A percentile compares a stretch with the other conserved stretches of the same genome.
Conservation (phyloP, 2,329 filamentous ascomycete genomes). For the Sporothrix protearum region DNA sequence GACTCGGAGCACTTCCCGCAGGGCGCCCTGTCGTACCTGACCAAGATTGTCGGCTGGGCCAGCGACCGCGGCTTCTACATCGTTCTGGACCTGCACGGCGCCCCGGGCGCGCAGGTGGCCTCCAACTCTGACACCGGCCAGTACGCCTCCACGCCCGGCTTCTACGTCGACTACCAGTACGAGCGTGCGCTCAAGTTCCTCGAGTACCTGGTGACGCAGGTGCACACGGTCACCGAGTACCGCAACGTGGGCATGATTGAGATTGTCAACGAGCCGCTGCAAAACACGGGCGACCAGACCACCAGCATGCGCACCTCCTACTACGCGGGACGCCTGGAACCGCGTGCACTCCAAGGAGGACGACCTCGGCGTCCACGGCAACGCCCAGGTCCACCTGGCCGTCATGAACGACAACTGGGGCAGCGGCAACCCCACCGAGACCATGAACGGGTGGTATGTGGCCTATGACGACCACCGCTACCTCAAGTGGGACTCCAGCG, state of each 20-base stretch:
- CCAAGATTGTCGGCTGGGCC: slow-evolving; percentile 47
- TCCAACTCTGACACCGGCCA: slow-evolving; percentile 47
- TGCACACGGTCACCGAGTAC: slow-evolving; percentile 48
- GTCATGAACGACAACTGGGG: slow-evolving; percentile 53
- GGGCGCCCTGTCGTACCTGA: slow-evolving; percentile 46
- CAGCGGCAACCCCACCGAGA: slow-evolving; percentile 50
- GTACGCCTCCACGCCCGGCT: slow-evolving; percentile 41
- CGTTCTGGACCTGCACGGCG: slow-evolving; percentile 52
- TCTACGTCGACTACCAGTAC: slow-evolving; percentile 57
- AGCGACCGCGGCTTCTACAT: slow-evolving; percentile 50
- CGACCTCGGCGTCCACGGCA: slow-evolving; percentile 40
- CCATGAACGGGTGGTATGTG: slow-evolving; percentile 43
- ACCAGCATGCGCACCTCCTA: slow-evolving; percentile 40
- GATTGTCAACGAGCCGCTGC: slow-evolving; percentile 56
- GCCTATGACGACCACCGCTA: slow-evolving; percentile 60
- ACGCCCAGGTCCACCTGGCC: slow-evolving; percentile 50
- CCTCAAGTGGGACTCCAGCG: slow-evolving; percentile 47
- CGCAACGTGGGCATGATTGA: slow-evolving; percentile 57
- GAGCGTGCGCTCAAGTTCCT: slow-evolving; percentile 53
- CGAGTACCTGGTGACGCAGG: slow-evolving; percentile 51
- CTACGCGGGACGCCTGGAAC: slow-evolving; percentile 45
- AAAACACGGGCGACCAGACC: slow-evolving; percentile 31
- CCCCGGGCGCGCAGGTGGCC: slow-evolving; percentile 46
- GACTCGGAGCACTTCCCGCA: slow-evolving; percentile 50
- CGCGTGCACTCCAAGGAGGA: slow-evolving; percentile 50